These are phyloP conservation scores for Phlyctochytrium arcticum DNA, from an alignment of 192 early-diverging fungal species.

Conservation along the genomic window DNA sequence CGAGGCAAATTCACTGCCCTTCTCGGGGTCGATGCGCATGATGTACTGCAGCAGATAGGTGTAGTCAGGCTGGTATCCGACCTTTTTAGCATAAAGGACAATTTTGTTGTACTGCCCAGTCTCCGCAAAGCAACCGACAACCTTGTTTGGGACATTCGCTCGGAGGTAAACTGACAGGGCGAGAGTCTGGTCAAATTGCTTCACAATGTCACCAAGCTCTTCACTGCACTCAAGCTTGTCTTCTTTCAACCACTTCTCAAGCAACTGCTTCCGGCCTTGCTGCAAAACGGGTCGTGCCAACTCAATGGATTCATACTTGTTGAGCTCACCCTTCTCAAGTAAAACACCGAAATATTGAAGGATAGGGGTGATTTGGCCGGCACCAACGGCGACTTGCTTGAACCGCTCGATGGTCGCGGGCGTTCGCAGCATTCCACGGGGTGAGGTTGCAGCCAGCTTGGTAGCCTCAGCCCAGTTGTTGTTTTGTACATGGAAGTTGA, in stretches of 20 bases:
- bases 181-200: constrained; percentile 82
- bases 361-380: constrained; percentile 84
- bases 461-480: constrained; percentile 86
- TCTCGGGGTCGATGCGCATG: constrained; percentile 86
- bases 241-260: constrained; percentile 99
- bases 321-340: constrained; percentile 89
- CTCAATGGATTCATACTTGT: constrained; percentile 93
- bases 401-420: constrained; percentile 92
- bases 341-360: constrained; percentile 97
- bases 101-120: constrained; percentile 95
- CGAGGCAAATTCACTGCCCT: constrained; percentile 90
- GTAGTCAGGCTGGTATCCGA: constrained; percentile 91
- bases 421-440: constrained; percentile 88
- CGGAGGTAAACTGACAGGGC: constrained; percentile 94
- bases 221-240: constrained; percentile 98
- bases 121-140: constrained; percentile 95
- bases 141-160: constrained; percentile 90
- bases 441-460: constrained; percentile 92
- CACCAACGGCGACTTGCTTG: constrained; percentile 68
- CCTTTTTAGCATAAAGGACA: constrained; percentile 90
- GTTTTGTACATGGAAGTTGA: constrained; percentile 74
- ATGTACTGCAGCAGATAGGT: constrained; percentile 84
- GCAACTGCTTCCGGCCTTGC: constrained; percentile 84
- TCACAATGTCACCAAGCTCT: constrained; percentile 96
- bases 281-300: constrained; percentile 85